phyloP scores from a whole-genome alignment of 1,139 yeast genomes.

The Candida sp. region DNA sequence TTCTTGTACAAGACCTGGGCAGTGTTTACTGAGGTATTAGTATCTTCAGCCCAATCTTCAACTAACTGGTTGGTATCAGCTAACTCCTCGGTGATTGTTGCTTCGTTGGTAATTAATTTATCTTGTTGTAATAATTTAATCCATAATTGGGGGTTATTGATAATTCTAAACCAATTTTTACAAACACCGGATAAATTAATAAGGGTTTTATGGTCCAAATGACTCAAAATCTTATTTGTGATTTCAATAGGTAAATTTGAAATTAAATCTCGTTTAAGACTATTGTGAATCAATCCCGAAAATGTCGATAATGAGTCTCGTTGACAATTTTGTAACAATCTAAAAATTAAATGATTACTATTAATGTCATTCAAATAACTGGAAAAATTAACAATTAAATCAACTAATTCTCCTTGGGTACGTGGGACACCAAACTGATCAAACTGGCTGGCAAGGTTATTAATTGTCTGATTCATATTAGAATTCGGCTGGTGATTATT shows the following conservation, averaged over 20 bases:
- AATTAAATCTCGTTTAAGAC: constrained; percentile 72
- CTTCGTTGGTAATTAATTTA: constrained; percentile 42
- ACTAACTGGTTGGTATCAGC: constrained; percentile 22
- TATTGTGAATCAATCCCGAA: constrained; percentile 52
- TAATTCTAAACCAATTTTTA: constrained; percentile 61
- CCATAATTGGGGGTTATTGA: constrained; percentile 65
- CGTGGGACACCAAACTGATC: constrained; percentile 27
- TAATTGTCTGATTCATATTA: neutral
- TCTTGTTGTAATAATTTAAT: constrained; percentile 51
- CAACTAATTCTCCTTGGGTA: constrained; percentile 39
- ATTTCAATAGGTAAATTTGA: constrained; percentile 74
- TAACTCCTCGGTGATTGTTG: constrained; percentile 33
- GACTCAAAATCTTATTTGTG: constrained; percentile 62
- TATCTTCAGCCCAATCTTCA: constrained; percentile 27
- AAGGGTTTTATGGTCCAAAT: constrained; percentile 64
- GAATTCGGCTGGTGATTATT: neutral
- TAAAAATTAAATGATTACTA: constrained; percentile 51
- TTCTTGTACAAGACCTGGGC: constrained; percentile 65
- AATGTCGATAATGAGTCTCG: constrained; percentile 70
- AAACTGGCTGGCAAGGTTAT: constrained; percentile 10
- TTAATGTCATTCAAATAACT: constrained; percentile 34
- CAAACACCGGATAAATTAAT: constrained; percentile 65
- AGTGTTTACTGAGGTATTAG: constrained; percentile 18
- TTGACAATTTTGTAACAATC: constrained; percentile 60
- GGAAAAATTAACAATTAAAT: constrained; percentile 32